Percentiles rank a stretch among this genome's conserved stretches.
Evolutionary conservation across 176 grass and related monocot genomes (phyloP).

Genomic region (Aegilops sharonensis): DNA sequence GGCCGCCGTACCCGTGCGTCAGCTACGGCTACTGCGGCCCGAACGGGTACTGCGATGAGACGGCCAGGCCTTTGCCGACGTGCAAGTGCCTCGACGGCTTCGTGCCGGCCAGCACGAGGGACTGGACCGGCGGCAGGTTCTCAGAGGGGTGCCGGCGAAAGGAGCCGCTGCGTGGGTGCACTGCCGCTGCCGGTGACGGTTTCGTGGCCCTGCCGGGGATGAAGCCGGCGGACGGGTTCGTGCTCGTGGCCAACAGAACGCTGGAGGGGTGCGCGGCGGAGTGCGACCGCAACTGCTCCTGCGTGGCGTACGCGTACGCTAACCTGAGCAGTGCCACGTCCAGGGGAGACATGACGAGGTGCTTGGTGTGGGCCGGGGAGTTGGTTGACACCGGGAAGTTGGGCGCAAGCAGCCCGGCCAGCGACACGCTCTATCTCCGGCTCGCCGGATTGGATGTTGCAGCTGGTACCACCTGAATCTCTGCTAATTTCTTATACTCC

Average conservation of each 20-base stretch:
- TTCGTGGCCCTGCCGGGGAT: background rate
- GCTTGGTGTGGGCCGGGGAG: constrained; percentile 37
- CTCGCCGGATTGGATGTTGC: background rate
- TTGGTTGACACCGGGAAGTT: constrained; percentile 23
- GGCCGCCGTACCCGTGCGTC: background rate
- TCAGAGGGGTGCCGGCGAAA: background rate
- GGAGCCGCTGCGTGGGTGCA: background rate
- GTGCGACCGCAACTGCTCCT: constrained; percentile 49
- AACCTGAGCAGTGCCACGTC: background rate
- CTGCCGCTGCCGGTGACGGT: constrained; percentile 1
- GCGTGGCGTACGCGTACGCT: constrained; percentile 39
- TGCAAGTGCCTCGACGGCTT: constrained; percentile 53
- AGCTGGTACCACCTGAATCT: background rate
- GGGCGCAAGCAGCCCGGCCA: background rate
- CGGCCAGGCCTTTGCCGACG: background rate
- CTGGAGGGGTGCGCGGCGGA: constrained; percentile 22
- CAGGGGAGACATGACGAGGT: constrained; percentile 4
- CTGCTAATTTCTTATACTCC: no score
- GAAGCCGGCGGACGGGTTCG: background rate
- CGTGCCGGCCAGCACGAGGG: background rate
- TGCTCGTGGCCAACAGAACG: constrained; percentile 9
- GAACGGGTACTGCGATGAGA: constrained; percentile 37
- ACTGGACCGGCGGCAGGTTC: no score
- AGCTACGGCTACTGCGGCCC: constrained; percentile 31
- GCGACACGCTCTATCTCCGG: constrained; percentile 42